These are phyloP conservation scores for Nicotiana sylvestris DNA, from an alignment of 257 asterid species.

Conservation along the genomic window DNA sequence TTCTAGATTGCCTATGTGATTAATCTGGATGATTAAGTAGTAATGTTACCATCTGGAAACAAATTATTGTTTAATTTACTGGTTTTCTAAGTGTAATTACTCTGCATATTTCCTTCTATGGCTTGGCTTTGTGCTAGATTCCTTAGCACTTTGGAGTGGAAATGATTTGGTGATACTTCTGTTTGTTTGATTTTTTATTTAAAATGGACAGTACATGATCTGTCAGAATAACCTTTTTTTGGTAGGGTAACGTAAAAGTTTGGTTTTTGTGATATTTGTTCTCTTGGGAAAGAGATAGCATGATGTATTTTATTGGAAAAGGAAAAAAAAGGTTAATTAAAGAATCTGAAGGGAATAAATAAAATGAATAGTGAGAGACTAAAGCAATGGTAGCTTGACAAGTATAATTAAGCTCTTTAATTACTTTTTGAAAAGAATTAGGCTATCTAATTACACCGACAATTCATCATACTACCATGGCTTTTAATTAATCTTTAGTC, in stretches of 20 bases:
- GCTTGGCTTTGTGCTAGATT: neutral
- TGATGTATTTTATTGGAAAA: constrained; percentile 30
- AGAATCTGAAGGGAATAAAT: constrained; percentile 23
- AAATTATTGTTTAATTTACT: neutral
- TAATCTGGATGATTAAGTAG: neutral
- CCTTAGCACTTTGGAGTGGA: neutral
- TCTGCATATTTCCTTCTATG: neutral
- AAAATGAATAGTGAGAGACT: constrained; percentile 37
- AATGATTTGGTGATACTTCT: constrained; percentile 10
- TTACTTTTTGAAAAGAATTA: neutral
- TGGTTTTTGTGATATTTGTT: constrained; percentile 21
- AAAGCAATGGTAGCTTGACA: constrained; percentile 24
- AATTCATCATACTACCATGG: neutral
- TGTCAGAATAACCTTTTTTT: constrained; percentile 17
- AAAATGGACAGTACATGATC: constrained; percentile 2
- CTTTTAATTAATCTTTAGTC: neutral
- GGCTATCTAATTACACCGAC: constrained; percentile 3
- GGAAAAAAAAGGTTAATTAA: constrained; percentile 18
- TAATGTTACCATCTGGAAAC: neutral
- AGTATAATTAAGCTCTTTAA: constrained; percentile 22
- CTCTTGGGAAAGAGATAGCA: constrained; percentile 20
- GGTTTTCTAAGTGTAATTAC: neutral
- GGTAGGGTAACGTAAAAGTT: constrained; percentile 21
- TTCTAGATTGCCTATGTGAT: neutral
- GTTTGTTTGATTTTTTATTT: neutral